Conservation (phyloP, 2,329 filamentous ascomycete species). For the Trichoderma aggressivum region DNA sequence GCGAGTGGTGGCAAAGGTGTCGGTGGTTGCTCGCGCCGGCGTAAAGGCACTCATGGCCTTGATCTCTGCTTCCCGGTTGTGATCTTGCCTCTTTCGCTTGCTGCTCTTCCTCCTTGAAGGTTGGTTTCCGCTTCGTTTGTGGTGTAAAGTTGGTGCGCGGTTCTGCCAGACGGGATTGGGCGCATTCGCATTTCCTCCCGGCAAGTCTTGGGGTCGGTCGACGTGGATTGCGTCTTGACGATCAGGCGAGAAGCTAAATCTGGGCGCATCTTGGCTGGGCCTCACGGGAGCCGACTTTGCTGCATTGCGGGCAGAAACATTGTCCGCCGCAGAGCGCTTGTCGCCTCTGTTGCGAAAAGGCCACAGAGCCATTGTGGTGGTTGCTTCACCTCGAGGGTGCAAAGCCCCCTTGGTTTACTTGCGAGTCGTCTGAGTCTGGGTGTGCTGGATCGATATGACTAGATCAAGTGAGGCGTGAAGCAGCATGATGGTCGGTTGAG, state of each 20-base stretch:
- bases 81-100: constrained; percentile 73
- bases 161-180: constrained; percentile 27
- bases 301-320: constrained; percentile 36
- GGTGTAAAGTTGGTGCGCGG: constrained; percentile 51
- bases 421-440: constrained; percentile 28
- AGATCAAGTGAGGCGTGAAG: constrained; percentile 12
- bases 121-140: constrained; percentile 56
- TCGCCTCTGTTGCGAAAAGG: constrained; percentile 74
- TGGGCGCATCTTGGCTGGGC: constrained; percentile 40
- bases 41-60: constrained; percentile 73
- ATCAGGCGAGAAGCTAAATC: constrained; percentile 61
- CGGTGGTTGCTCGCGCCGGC: constrained; percentile 60
- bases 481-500: constrained; percentile 19
- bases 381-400: constrained; percentile 23
- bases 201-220: constrained; percentile 24
- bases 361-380: constrained; percentile 69
- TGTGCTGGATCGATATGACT: constrained; percentile 18
- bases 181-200: constrained; percentile 21
- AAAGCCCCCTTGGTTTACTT: constrained; percentile 23
- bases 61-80: constrained; percentile 81
- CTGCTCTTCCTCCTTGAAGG: constrained; percentile 67
- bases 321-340: constrained; percentile 53
- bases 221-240: constrained; percentile 53
- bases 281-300: constrained; percentile 34
- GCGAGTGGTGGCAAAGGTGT: constrained; percentile 59